phyloP scores from a whole-genome alignment of 2,329 filamentous ascomycete species.

The Verticillium dahliae region DNA sequence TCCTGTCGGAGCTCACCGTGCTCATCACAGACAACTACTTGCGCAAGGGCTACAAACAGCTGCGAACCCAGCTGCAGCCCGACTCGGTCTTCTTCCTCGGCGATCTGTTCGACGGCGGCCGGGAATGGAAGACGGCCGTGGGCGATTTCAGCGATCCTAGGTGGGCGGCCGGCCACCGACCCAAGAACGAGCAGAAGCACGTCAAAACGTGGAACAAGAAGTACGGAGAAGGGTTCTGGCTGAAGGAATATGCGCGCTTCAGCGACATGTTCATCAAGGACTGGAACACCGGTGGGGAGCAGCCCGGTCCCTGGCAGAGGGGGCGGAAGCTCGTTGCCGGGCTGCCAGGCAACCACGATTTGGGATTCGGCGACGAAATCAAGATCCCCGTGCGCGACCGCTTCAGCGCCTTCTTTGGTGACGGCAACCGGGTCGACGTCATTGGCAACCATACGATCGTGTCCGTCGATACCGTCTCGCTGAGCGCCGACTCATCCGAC shows the following conservation, averaged over 20 bases:
- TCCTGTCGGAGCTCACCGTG: slow-evolving; percentile 45
- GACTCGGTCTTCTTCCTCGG: slow-evolving; percentile 88
- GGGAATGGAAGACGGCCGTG: slow-evolving; percentile 79
- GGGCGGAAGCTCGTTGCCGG: slow-evolving; percentile 76
- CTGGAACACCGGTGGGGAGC: slow-evolving; percentile 52
- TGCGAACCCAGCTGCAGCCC: slow-evolving; percentile 71
- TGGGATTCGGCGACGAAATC: slow-evolving; percentile 84
- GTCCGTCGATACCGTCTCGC: slow-evolving; percentile 79
- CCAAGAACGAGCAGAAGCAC: slow-evolving; percentile 43
- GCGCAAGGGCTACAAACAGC: slow-evolving; percentile 69
- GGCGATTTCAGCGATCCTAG: slow-evolving; percentile 53
- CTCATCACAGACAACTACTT: slow-evolving; percentile 83
- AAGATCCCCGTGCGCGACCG: slow-evolving; percentile 73
- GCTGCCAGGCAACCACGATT: slow-evolving; percentile 88
- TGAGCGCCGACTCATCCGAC: slow-evolving; percentile 63
- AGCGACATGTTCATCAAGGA: slow-evolving; percentile 74
- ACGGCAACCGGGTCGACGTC: slow-evolving; percentile 84
- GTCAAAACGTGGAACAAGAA: slow-evolving; percentile 63
- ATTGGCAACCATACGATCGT: slow-evolving; percentile 95
- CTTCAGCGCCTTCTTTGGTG: slow-evolving; percentile 84
- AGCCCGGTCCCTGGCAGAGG: slow-evolving; percentile 50
- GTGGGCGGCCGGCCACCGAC: slow-evolving; percentile 47
- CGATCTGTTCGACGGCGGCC: slow-evolving; percentile 90
- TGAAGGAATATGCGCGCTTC: slow-evolving; percentile 80
- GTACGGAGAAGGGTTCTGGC: slow-evolving; percentile 80